phyloP scores from a whole-genome alignment of 2,329 filamentous ascomycete genomes.

The Fusarium armeniacum region DNA sequence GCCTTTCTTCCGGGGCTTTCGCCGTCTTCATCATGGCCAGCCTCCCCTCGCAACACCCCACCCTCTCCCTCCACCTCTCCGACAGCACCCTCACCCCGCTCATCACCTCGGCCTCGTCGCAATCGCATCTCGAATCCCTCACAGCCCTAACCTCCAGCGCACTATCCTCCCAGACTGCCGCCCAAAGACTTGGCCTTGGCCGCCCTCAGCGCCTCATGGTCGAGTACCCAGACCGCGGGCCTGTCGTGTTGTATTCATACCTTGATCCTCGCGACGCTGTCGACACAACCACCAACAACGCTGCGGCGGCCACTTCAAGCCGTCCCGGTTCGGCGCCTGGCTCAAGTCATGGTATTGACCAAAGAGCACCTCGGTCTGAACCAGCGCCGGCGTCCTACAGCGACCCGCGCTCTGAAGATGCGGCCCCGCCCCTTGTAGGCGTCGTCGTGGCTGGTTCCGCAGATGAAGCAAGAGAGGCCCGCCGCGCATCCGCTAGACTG shows the following conservation, averaged over 20 bases:
- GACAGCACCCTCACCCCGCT: conserved; percentile 70
- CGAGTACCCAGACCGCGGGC: conserved; percentile 63
- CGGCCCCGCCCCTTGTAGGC: conserved; percentile 67
- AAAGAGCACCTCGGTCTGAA: conserved; percentile 36
- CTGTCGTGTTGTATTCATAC: conserved; percentile 62
- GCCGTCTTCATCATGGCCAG: conserved; percentile 52
- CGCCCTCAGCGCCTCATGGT: conserved; percentile 70
- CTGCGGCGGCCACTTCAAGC: conserved; percentile 25
- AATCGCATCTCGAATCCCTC: conserved; percentile 64
- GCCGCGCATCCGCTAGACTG: conserved; percentile 65
- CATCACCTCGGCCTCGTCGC: conserved; percentile 65
- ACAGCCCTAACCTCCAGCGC: conserved; percentile 66
- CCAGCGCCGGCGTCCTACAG: conserved; percentile 25
- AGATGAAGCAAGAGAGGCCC: conserved; percentile 65
- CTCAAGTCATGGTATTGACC: conserved; percentile 34
- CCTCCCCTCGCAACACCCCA: conserved; percentile 64
- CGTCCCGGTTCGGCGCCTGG: conserved; percentile 36
- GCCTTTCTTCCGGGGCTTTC: conserved; percentile 14
- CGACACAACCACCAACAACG: conserved; percentile 30
- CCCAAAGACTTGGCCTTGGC: conserved; percentile 67
- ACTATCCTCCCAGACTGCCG: conserved; percentile 66
- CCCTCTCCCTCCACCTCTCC: conserved; percentile 68
- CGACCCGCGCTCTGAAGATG: conserved; percentile 51
- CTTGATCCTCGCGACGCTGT: conserved; percentile 57
- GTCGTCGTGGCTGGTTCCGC: conserved; percentile 66